These are phyloP conservation scores for Cornus controversa DNA, from an alignment of 148 eudicot species.

Conservation along the genomic window DNA sequence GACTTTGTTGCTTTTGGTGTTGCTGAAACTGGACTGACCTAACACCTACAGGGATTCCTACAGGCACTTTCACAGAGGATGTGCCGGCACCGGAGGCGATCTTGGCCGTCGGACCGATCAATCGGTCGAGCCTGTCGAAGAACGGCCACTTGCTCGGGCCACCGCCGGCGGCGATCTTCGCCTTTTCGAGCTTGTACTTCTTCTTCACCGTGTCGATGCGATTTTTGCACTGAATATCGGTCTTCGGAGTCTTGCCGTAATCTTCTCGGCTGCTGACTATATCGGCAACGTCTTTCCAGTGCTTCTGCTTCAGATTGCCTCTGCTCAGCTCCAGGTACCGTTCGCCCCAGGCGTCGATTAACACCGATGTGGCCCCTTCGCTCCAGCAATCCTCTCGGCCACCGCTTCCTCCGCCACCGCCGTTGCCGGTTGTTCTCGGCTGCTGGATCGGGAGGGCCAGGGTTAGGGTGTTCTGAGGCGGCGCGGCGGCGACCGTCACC, in stretches of 20 bases:
- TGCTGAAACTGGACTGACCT: constrained; percentile 20
- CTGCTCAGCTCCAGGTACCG: constrained; percentile 70
- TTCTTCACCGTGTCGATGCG: constrained; percentile 87
- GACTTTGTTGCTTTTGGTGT: not conserved
- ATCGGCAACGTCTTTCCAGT: constrained; percentile 90
- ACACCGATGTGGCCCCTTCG: constrained; percentile 74
- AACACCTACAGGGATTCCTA: constrained; percentile 53
- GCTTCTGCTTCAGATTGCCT: constrained; percentile 83
- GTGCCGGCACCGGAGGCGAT: not conserved
- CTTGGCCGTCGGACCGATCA: constrained; percentile 55
- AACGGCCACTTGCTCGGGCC: constrained; percentile 69
- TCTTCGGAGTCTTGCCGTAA: constrained; percentile 47
- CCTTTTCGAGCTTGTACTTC: constrained; percentile 66
- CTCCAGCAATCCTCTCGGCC: constrained; percentile 93
- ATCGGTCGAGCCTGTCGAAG: constrained; percentile 48
- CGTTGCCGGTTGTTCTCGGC: constrained; percentile 12
- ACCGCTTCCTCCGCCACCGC: constrained; percentile 24
- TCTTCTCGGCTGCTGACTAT: constrained; percentile 54
- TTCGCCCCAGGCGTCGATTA: constrained; percentile 97
- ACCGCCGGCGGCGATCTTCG: constrained; percentile 45
- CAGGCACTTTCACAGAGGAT: constrained; percentile 32
- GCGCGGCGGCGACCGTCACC: constrained; percentile 46
- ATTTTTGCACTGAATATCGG: constrained; percentile 89
- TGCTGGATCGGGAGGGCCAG: constrained; percentile 67
- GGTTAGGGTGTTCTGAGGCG: constrained; percentile 35